Percentiles rank a stretch among this genome's conserved stretches.
These are phyloP conservation scores for Adansonia rubrostipa DNA, from an alignment of 441 rosid species.

Conservation along the genomic window DNA sequence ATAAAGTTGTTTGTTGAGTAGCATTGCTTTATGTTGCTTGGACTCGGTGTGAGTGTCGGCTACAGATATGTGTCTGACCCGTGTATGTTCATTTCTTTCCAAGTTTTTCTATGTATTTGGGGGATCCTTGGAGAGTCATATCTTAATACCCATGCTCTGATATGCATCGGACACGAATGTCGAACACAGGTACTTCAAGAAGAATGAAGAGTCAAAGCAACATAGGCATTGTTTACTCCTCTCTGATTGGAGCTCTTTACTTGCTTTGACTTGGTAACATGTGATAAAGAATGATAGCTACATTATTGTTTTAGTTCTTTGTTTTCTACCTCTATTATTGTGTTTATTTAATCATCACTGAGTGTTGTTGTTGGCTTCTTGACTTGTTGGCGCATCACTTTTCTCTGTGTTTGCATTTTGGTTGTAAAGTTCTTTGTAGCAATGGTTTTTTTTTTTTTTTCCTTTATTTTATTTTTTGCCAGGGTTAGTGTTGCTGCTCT, in stretches of 20 bases:
- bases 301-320: not conserved
- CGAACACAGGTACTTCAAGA: too few species aligned
- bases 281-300: not conserved
- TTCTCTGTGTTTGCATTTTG: not conserved
- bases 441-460: not conserved
- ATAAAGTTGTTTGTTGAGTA: not conserved
- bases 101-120: too few species aligned
- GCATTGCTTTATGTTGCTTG: not conserved
- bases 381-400: not conserved
- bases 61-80: too few species aligned
- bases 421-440: not conserved
- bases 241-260: not conserved
- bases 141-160: too few species aligned
- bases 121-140: too few species aligned
- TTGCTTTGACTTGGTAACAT: slow-evolving; percentile 5
- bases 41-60: too few species aligned
- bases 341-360: not conserved
- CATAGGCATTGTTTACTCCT: not conserved
- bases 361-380: not conserved
- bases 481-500: not conserved
- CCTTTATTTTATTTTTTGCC: not conserved
- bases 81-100: too few species aligned
- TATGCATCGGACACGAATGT: too few species aligned
- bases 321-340: not conserved
- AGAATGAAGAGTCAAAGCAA: too few species aligned